Percentiles rank a stretch among this genome's conserved stretches.
These are phyloP conservation scores for Prorocentrum cordatum DNA, from an alignment of 169 alveolate species.

Conservation along the genomic window DNA sequence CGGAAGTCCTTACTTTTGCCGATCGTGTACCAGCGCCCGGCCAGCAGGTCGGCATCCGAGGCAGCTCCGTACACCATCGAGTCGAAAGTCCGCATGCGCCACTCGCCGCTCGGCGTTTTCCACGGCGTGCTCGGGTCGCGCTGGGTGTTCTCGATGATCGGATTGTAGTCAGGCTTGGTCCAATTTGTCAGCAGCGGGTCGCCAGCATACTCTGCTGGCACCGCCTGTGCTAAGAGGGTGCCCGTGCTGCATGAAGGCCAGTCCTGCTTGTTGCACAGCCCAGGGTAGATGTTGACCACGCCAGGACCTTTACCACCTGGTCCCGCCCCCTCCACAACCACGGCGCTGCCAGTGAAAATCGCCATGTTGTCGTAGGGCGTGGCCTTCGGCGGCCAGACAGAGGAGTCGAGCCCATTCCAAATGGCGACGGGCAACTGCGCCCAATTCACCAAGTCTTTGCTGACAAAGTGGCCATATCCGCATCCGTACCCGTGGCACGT, in stretches of 20 bases:
- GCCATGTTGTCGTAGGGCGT: not conserved
- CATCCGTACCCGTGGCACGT: no score
- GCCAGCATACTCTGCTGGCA: not conserved
- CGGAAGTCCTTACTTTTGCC: not conserved
- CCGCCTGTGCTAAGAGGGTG: not conserved
- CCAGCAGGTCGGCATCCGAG: not conserved
- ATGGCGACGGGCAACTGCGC: not conserved
- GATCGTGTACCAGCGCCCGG: not conserved
- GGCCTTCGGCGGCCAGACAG: not conserved
- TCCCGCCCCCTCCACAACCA: not conserved
- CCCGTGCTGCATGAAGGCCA: not conserved
- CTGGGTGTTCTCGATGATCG: not conserved
- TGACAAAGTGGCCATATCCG: not conserved
- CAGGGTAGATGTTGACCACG: not conserved
- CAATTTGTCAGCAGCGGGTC: not conserved
- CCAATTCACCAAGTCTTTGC: slow-evolving; percentile 3
- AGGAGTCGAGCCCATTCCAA: not conserved
- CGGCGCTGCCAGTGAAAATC: not conserved
- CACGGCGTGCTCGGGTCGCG: not conserved
- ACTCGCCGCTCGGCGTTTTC: not conserved
- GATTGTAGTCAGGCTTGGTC: not conserved
- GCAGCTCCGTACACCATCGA: not conserved
- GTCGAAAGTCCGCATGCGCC: not conserved
- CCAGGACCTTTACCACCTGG: not conserved
- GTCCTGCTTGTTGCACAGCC: not conserved